Evolutionary conservation across 1,284 basidiomycete genomes (phyloP).

Genomic region (Cryptococcus depauperatus): DNA sequence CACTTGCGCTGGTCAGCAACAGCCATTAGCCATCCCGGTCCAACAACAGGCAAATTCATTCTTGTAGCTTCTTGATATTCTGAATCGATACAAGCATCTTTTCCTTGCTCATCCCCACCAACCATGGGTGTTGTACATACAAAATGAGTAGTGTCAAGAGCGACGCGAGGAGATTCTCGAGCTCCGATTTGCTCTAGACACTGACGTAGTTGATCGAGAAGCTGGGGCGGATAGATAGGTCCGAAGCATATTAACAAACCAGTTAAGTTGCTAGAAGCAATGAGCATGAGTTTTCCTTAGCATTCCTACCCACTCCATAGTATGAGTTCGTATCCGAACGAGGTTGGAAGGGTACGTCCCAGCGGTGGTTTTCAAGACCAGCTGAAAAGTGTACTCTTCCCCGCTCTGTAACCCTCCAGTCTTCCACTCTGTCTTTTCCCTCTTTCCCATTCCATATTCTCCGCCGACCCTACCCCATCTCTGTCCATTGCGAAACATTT

Average conservation of each 20-base stretch:
- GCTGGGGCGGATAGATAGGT: conserved; percentile 63
- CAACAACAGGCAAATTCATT: conserved; percentile 80
- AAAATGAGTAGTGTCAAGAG: conserved; percentile 94
- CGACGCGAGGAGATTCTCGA: conserved; percentile 81
- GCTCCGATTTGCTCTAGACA: conserved; percentile 75
- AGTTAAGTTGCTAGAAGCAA: conserved; percentile 62
- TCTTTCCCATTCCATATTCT: conserved; percentile 23
- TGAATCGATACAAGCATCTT: conserved; percentile 48
- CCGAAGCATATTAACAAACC: conserved; percentile 90
- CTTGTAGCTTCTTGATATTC: conserved; percentile 86
- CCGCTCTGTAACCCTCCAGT: conserved; percentile 79
- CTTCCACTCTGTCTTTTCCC: conserved; percentile 51
- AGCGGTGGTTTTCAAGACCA: conserved; percentile 75
- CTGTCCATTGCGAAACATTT: conserved; percentile 83
- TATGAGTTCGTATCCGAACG: conserved; percentile 75
- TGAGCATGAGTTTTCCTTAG: neutral
- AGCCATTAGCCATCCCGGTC: conserved; percentile 81
- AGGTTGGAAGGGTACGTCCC: conserved; percentile 79
- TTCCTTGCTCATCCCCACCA: conserved; percentile 49
- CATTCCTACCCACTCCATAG: conserved; percentile 52
- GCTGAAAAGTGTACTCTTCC: conserved; percentile 84
- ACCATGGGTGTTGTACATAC: conserved; percentile 77
- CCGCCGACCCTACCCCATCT: conserved; percentile 56
- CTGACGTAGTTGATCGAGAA: conserved; percentile 67
- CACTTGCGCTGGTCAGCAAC: conserved; percentile 74